These are phyloP conservation scores for Hyaloscypha bicolor DNA, from an alignment of 495 filamentous ascomycete species.

Conservation along the genomic window DNA sequence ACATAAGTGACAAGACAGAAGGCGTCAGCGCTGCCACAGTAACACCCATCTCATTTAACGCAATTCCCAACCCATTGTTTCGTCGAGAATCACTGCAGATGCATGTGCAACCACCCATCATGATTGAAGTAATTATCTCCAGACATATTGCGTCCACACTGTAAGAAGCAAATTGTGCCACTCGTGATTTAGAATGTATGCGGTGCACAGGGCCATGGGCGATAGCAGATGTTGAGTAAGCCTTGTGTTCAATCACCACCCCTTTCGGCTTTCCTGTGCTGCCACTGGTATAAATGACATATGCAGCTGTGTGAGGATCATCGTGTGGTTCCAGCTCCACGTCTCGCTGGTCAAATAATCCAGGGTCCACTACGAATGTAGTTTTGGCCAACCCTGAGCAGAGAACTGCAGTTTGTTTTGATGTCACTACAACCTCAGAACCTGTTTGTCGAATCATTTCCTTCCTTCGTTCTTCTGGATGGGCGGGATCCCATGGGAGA, in stretches of 20 bases:
- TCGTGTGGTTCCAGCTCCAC: background rate
- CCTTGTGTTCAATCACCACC: slow-evolving; percentile 24
- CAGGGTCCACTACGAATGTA: slow-evolving; percentile 30
- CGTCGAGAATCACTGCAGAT: too few species aligned
- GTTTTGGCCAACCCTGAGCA: slow-evolving; percentile 1
- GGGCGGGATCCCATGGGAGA: slow-evolving; percentile 55
- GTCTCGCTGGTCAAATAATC: too few species aligned
- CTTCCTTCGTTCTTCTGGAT: slow-evolving; percentile 12
- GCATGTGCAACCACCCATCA: slow-evolving; percentile 46
- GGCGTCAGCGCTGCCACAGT: slow-evolving; percentile 44
- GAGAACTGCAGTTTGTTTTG: background rate
- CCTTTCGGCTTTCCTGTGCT: slow-evolving; percentile 54
- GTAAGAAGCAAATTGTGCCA: slow-evolving; percentile 71
- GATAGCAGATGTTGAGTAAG: slow-evolving; percentile 28
- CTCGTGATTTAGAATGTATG: slow-evolving; percentile 54
- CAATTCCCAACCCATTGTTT: too few species aligned
- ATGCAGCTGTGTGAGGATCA: slow-evolving; percentile 14
- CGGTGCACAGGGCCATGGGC: slow-evolving; percentile 56
- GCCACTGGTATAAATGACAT: slow-evolving; percentile 51
- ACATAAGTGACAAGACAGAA: slow-evolving; percentile 45
- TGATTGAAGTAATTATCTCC: slow-evolving; percentile 68
- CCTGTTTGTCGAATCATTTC: background rate
- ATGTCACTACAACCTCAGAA: slow-evolving; percentile 9
- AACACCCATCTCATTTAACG: slow-evolving; percentile 24
- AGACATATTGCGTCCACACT: slow-evolving; percentile 68